Base-by-base conservation (phyloP, 2,329 filamentous ascomycete genomes). In the Fusarium papillatum region DNA sequence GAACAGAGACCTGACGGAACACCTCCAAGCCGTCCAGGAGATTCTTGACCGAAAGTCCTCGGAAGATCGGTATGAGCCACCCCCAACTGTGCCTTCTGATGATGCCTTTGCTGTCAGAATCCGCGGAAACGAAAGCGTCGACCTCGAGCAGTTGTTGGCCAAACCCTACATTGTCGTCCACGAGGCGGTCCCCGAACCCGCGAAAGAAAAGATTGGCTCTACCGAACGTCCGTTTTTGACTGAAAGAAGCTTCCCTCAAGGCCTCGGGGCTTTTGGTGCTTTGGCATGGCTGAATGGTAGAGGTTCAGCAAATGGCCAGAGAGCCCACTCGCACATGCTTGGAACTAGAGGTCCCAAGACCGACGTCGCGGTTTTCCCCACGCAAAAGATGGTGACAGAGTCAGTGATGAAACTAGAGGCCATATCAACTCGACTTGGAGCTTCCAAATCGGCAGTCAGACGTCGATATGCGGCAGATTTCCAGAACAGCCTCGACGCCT, bases 1-100 rank as follows among this genome's bases (percentile, higher is more conserved):
- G 66, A 80, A 80, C 26, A 68, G 67, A 53, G 76, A 79, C 34
- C 34, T 80, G 19, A 64, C 72, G 9, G 69, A 72, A 11, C 75
- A 80, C 19, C 43, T 80, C 16, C 57, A 73, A 29, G 29, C 53
- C 3, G 74, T 80, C 2, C 78, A 80, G 46, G 17, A 36, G 10
- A 66, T 80, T n/a, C 69, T 80, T 31, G 68, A 80, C 31, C 72
- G 59, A 14, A 74, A 66, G 10, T 66, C 53, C 5, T 65, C 74
- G 2, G 62, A 70, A n/a, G 65, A 70, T 5, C 68, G 66, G 24
- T 77, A 73, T n/a, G 71, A 75, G 13, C 67, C 76, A 4, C 68
- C 65, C 5, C 31, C 34, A 16, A 50, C 34, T 4, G 67, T 74
- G n/a, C 26, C 36, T 8, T 80, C 72, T 1, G 75, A 80, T 13